Evolutionary conservation across 306 rosid genomes (phyloP).

Genomic region (Lathyrus tuberosus): DNA sequence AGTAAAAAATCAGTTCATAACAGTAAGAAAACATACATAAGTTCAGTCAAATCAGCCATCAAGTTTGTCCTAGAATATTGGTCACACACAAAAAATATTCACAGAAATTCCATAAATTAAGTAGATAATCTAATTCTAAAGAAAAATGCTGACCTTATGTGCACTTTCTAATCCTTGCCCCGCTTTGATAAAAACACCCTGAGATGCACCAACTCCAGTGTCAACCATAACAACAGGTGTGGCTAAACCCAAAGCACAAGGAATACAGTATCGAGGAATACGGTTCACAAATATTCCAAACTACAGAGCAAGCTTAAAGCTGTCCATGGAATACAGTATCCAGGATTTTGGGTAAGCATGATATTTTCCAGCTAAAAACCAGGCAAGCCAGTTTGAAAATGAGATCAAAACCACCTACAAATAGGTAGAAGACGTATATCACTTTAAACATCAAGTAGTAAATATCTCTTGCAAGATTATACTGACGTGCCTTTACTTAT

Average conservation of each 20-base stretch:
- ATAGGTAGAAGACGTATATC: constrained; percentile 29
- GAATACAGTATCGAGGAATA: constrained; percentile 95
- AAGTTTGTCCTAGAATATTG: no score
- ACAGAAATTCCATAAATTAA: constrained; percentile 20
- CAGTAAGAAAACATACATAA: no score
- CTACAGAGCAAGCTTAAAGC: constrained; percentile 89
- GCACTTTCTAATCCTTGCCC: constrained; percentile 90
- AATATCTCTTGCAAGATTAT: neutral
- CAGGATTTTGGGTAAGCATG: constrained; percentile 72
- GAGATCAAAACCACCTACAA: no score
- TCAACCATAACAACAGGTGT: constrained; percentile 98
- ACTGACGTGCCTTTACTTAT: neutral
- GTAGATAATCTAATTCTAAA: constrained; percentile 8
- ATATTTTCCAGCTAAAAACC: constrained; percentile 78
- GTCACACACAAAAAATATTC: neutral
- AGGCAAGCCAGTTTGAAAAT: constrained; percentile 81
- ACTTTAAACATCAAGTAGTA: constrained; percentile 17
- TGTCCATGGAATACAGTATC: constrained; percentile 82
- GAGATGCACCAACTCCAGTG: constrained; percentile 92
- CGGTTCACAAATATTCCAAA: constrained; percentile 94
- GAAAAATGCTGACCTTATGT: constrained; percentile 62
- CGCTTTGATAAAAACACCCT: constrained; percentile 90
- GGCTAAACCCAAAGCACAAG: constrained; percentile 93
- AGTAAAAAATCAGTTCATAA: no score
- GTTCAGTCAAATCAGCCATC: no score